Percentiles rank a stretch among this genome's conserved stretches.
phyloP scores from a whole-genome alignment of 169 alveolate species.

The Eimeria sp. region DNA sequence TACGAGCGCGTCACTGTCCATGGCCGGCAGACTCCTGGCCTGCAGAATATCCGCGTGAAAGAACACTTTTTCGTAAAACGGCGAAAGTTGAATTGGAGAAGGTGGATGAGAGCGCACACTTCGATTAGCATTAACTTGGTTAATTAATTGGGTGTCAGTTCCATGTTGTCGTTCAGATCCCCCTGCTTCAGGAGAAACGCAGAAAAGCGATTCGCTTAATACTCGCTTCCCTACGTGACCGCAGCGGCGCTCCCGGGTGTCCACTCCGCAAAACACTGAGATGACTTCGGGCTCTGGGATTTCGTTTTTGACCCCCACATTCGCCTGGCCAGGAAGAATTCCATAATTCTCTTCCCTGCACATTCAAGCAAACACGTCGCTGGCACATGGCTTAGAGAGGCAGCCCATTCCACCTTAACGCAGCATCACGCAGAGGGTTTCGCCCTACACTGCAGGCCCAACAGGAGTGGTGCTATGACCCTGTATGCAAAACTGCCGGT shows the following conservation, averaged over 20 bases:
- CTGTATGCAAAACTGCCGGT: neutral
- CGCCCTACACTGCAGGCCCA: neutral
- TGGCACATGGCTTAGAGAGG: neutral
- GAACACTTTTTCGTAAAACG: conserved; percentile 46
- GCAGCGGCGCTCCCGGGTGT: conserved; percentile 32
- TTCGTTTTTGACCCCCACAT: neutral
- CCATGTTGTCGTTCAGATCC: neutral
- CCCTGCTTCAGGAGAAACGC: neutral
- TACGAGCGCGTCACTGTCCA: conserved; percentile 70
- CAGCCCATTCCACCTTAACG: neutral
- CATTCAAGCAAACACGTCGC: neutral
- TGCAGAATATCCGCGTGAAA: conserved; percentile 74
- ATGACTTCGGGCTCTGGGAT: conserved; percentile 38
- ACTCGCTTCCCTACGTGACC: conserved; percentile 52
- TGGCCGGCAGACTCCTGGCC: conserved; percentile 71
- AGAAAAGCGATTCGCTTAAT: conserved; percentile 33
- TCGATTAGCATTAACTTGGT: neutral
- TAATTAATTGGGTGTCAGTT: neutral
- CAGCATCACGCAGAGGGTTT: neutral
- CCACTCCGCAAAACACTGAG: conserved; percentile 64
- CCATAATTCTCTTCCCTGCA: conserved; percentile 21
- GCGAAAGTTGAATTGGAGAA: conserved; percentile 8
- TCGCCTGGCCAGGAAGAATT: neutral
- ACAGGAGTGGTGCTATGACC: neutral
- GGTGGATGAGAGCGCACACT: neutral